phyloP scores from a whole-genome alignment of 345 rosid species.

The Schrenkiella parvula region DNA sequence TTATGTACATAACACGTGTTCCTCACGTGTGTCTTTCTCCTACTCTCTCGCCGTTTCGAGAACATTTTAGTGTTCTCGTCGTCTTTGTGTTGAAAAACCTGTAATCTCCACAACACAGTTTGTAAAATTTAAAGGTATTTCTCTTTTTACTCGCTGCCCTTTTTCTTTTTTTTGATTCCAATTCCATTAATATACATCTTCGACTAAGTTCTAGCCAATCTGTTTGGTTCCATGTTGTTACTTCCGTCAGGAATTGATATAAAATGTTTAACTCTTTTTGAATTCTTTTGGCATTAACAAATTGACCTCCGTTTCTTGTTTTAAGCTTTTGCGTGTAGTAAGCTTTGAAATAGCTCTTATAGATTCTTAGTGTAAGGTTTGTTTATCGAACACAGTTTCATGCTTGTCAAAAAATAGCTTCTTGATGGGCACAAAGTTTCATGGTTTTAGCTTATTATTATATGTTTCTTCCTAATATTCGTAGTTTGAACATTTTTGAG shows the following conservation, averaged over 20 bases:
- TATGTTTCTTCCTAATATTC: background rate
- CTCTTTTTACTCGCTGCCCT: background rate
- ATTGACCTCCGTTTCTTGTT: background rate
- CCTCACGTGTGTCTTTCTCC: constrained; percentile 10
- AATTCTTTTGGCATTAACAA: background rate
- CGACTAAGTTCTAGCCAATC: background rate
- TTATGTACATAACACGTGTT: constrained; percentile 5
- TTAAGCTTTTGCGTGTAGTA: background rate
- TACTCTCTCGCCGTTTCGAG: constrained; percentile 23
- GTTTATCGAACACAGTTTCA: background rate
- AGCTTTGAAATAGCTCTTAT: background rate
- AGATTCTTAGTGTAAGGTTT: background rate
- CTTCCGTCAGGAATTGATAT: background rate
- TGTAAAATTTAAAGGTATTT: background rate
- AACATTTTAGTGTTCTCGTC: background rate
- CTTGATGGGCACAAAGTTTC: background rate
- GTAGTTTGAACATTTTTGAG: background rate
- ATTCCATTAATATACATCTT: background rate
- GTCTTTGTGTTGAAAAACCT: background rate
- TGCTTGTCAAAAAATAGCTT: background rate
- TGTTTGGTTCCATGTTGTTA: background rate
- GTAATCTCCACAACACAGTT: background rate
- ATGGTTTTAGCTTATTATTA: background rate
- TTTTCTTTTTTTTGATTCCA: background rate
- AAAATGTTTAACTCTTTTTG: background rate